Base-by-base conservation (phyloP, 2,329 filamentous ascomycete species). In the Hymenoscyphus occultus region DNA sequence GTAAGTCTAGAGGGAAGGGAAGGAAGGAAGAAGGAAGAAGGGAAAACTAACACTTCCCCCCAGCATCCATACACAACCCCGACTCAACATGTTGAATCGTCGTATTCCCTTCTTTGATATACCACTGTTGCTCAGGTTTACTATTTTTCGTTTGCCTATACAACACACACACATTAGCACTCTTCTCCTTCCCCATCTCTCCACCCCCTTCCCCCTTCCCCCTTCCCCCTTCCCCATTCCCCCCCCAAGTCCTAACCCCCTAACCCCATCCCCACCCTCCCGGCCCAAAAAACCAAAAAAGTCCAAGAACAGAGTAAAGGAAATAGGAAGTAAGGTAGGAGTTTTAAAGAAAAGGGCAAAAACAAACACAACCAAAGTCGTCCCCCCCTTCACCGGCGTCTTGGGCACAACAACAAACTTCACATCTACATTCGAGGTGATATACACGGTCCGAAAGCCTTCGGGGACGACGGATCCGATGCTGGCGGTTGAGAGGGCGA, bases 61-160 rank as follows among this genome's bases (percentile, higher is more conserved):
- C 68, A 22, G 35, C 68, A 64, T 70, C 68, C 13, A 68, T 39
- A 35, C 68, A 70, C 10, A 67, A 61, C 0, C 62, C 67, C 0
- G 64, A 64, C 28, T 54, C 58, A 10, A 64, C 65, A 48, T 66
- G 56, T 39, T 66, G 67, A 51, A 70, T 68, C 3, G 61, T 60
- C 7, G 54, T 60, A 59, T 67, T 68, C 6, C 68, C 68, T n/a
- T 62, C 62, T 56, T 67, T 67, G 45, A 70, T 51, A 60, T 68
- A 68, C 68, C 68, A 70, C 56, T 68, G 67, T 39, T 70, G 67
- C 3, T 62, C 64, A 4, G 65, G 54, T 22, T 62, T 70, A 13
- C 59, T 66, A 13, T 39, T 61, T 5, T 64, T 59, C 12, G 62
- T 68, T 31, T 70, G 64, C 2, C 68, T 70, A 54, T n/a, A 4